Conservation (phyloP, 2,329 filamentous ascomycete genomes). For the Phyllachora maydis region DNA sequence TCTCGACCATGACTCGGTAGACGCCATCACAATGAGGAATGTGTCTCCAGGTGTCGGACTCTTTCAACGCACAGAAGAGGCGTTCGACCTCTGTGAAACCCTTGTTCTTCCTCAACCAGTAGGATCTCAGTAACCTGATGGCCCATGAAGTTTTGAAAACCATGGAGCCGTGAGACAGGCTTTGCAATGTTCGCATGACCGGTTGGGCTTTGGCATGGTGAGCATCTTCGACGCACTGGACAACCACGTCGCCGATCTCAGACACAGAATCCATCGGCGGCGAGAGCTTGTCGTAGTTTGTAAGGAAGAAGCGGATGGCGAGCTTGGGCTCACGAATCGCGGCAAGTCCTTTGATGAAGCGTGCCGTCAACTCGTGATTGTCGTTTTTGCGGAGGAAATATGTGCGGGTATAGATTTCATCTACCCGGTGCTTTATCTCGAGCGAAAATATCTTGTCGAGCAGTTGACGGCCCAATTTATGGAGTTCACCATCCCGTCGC, state of each 20-base stretch:
- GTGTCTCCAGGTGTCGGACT: conserved; percentile 7
- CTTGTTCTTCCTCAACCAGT: conserved; percentile 12
- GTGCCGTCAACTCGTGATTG: conserved; percentile 8
- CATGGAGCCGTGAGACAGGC: conserved; percentile 5
- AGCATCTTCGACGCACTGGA: conserved; percentile 11
- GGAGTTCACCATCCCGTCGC: conserved; percentile 4
- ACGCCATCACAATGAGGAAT: conserved; percentile 10
- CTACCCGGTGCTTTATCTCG: conserved; percentile 5
- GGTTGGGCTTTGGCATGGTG: conserved; percentile 8
- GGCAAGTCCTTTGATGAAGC: conserved; percentile 12
- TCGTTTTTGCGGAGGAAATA: conserved; percentile 7
- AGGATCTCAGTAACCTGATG: conserved; percentile 13
- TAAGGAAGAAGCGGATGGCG: conserved; percentile 13
- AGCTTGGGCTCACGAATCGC: conserved; percentile 10
- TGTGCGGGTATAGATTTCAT: conserved; percentile 10
- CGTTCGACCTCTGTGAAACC: conserved; percentile 8
- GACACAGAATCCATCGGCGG: conserved; percentile 6
- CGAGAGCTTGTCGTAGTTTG: conserved; percentile 10
- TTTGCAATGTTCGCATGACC: conserved; percentile 11
- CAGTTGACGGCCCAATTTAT: conserved; percentile 8
- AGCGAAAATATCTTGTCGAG: conserved; percentile 10
- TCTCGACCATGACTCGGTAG: conserved; percentile 18
- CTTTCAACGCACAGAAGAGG: conserved; percentile 8
- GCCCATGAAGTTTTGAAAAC: conserved; percentile 14
- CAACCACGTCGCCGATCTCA: conserved; percentile 10